Evolutionary conservation across 768 basidiomycete genomes (phyloP).

Genomic region (Solioccasus polychromus): DNA sequence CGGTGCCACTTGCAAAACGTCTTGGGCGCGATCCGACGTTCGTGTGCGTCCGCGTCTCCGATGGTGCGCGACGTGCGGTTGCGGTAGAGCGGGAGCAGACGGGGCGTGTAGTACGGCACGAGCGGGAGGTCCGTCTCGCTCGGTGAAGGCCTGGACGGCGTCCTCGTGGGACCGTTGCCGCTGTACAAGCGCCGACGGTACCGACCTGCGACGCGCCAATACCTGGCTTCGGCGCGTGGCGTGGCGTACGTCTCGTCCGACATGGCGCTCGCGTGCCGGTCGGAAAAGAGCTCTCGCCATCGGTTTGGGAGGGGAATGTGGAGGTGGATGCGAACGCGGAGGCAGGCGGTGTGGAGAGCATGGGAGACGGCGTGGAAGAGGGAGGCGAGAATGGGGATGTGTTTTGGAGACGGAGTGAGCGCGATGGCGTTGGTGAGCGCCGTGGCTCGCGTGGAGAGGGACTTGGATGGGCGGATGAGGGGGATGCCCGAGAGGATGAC

Average conservation of each 20-base stretch:
- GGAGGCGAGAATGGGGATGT: not conserved
- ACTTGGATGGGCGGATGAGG: too few relatives aligned
- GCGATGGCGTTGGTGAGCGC: constrained; percentile 6
- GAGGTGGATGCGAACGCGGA: constrained; percentile 13
- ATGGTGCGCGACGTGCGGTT: not conserved
- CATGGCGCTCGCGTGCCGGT: not conserved
- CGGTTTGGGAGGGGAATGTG: constrained; percentile 6
- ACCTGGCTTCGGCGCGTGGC: constrained; percentile 25
- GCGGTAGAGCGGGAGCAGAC: constrained; percentile 40
- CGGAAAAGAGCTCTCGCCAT: constrained; percentile 6
- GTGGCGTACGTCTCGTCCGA: constrained; percentile 21
- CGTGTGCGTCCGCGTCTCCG: constrained; percentile 12
- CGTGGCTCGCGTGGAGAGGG: constrained; percentile 1
- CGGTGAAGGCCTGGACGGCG: constrained; percentile 5
- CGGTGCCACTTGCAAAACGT: constrained; percentile 46
- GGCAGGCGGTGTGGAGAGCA: constrained; percentile 14
- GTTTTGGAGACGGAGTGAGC: not conserved
- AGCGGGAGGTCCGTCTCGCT: constrained; percentile 13
- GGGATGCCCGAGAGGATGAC: constrained; percentile 10
- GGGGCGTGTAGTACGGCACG: constrained; percentile 35
- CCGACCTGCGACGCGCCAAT: constrained; percentile 31
- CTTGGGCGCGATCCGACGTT: constrained; percentile 31
- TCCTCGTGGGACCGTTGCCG: constrained; percentile 9
- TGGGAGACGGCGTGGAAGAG: constrained; percentile 12
- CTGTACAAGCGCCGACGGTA: constrained; percentile 26